Evolutionary conservation across 2,329 filamentous ascomycete species (phyloP).

Genomic region (Clonostachys sp.): DNA sequence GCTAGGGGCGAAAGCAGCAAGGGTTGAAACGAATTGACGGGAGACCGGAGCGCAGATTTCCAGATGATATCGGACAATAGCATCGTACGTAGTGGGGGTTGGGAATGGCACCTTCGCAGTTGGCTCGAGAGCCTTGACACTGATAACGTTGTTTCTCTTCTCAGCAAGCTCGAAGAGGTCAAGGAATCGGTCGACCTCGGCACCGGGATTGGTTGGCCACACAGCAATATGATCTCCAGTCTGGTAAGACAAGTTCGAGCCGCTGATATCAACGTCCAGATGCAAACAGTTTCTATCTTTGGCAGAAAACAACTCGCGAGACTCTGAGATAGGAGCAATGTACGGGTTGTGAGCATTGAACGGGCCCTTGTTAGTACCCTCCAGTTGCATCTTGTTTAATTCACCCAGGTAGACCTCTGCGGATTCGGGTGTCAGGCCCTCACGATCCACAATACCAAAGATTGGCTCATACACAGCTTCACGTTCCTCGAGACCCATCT

Average conservation of each 20-base stretch:
- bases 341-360: slow-evolving; percentile 97
- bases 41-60: slow-evolving; percentile 95
- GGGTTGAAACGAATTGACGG: slow-evolving; percentile 84
- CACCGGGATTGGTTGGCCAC: slow-evolving; percentile 94
- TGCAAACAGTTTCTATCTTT: slow-evolving; percentile 94
- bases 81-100: slow-evolving; percentile 92
- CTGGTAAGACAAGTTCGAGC: slow-evolving; percentile 86
- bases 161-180: slow-evolving; percentile 68
- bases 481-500: slow-evolving; percentile 88
- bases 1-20: slow-evolving; percentile 85
- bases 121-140: slow-evolving; percentile 85
- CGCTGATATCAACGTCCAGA: slow-evolving; percentile 88
- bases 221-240: slow-evolving; percentile 96
- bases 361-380: slow-evolving; percentile 77
- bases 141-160: slow-evolving; percentile 79
- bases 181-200: slow-evolving; percentile 87
- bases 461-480: slow-evolving; percentile 94
- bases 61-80: slow-evolving; percentile 90
- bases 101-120: slow-evolving; percentile 98
- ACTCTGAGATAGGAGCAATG: slow-evolving; percentile 89
- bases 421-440: slow-evolving; percentile 68
- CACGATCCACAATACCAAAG: slow-evolving; percentile 75
- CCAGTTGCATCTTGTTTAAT: slow-evolving; percentile 92
- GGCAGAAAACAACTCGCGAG: slow-evolving; percentile 83
- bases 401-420: slow-evolving; percentile 89